phyloP scores from a whole-genome alignment of 345 rosid genomes.

The Salix viminalis region DNA sequence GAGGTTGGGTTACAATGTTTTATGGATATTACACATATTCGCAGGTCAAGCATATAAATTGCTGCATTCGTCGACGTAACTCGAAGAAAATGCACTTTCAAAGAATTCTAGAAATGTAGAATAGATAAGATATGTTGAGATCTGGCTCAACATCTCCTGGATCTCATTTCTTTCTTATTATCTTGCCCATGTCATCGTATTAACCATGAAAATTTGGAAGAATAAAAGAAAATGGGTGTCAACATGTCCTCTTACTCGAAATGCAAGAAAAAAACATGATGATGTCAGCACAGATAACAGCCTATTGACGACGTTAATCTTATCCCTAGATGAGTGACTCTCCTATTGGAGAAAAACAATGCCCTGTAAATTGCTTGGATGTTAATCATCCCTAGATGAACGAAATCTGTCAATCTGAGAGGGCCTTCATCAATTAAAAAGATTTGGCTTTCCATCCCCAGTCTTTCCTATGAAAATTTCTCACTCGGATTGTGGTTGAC shows the following conservation, averaged over 20 bases:
- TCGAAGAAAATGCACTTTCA: no score
- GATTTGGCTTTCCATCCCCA: neutral
- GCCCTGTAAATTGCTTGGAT: neutral
- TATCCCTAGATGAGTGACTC: neutral
- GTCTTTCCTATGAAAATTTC: neutral
- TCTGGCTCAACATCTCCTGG: no score
- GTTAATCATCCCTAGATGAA: neutral
- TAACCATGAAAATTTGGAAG: neutral
- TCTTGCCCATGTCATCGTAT: neutral
- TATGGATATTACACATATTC: no score
- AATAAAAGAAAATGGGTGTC: neutral
- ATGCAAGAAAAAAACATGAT: neutral
- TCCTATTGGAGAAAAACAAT: neutral
- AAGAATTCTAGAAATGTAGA: no score
- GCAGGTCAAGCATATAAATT: no score
- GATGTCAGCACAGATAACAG: neutral
- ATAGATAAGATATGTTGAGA: no score
- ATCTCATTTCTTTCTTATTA: no score
- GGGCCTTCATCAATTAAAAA: no score
- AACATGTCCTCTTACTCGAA: neutral
- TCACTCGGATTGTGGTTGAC: neutral
- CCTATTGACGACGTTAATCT: neutral
- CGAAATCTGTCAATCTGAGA: neutral
- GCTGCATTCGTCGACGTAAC: no score
- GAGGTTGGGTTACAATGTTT: no score